These are phyloP conservation scores for Dissophora globulifera DNA, from an alignment of 192 early-diverging fungal species.

Conservation along the genomic window DNA sequence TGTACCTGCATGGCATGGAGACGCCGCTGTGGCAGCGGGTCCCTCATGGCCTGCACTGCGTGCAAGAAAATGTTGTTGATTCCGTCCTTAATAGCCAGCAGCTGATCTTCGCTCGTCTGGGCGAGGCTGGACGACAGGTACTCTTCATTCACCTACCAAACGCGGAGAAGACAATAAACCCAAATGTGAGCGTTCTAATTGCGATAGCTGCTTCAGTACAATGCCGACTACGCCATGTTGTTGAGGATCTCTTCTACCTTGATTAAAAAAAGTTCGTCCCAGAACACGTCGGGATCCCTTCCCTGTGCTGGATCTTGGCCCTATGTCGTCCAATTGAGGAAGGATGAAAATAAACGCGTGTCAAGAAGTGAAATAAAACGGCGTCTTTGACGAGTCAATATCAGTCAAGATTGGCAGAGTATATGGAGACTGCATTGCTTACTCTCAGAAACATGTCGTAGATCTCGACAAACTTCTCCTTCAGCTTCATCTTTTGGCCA, in stretches of 20 bases:
- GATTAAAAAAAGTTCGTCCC: constrained; percentile 59
- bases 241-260: too few relatives aligned
- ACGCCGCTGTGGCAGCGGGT: constrained; percentile 40
- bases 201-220: too few relatives aligned
- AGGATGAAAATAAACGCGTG: too few relatives aligned
- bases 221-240: too few relatives aligned
- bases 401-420: too few relatives aligned
- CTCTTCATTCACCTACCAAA: constrained; percentile 54
- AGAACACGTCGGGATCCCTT: constrained; percentile 55
- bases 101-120: constrained; percentile 56
- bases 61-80: constrained; percentile 57
- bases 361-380: not conserved
- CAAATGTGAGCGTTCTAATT: too few relatives aligned
- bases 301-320: constrained; percentile 59
- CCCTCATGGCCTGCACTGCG: constrained; percentile 56
- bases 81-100: constrained; percentile 54
- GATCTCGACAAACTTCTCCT: constrained; percentile 66
- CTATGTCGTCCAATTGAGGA: too few relatives aligned
- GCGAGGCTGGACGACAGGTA: constrained; percentile 50
- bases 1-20: constrained; percentile 52
- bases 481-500: constrained; percentile 56
- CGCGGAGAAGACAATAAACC: too few relatives aligned
- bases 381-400: not conserved
- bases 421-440: too few relatives aligned
- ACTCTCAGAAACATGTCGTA: constrained; percentile 61